phyloP scores from a whole-genome alignment of 2,329 filamentous ascomycete genomes.

The Aspergillus sp. region DNA sequence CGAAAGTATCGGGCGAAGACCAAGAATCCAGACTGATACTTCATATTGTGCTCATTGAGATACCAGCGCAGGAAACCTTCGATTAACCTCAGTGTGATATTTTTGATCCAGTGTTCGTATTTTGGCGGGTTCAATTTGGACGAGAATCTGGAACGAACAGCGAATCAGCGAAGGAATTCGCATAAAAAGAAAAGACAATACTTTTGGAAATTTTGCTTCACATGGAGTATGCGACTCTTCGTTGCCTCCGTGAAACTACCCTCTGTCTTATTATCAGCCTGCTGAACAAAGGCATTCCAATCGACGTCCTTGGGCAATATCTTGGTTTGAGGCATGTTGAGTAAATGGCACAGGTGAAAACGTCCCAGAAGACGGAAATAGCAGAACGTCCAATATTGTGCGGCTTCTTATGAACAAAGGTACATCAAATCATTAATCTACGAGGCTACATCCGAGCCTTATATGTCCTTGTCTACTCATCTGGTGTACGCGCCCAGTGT shows the following conservation, averaged over 20 bases:
- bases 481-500: slow-evolving; percentile 2
- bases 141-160: slow-evolving; percentile 5
- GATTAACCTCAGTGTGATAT: slow-evolving; percentile 2
- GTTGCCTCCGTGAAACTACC: slow-evolving; percentile 4
- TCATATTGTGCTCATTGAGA: too few species aligned
- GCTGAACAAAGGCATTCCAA: slow-evolving; percentile 10
- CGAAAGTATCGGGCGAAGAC: too few species aligned
- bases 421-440: not conserved
- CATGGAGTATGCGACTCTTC: not conserved
- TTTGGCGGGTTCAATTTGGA: not conserved
- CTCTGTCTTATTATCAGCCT: slow-evolving; percentile 5
- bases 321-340: not conserved
- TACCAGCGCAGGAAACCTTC: not conserved
- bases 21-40: not conserved
- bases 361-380: not conserved
- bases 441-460: not conserved
- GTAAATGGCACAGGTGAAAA: not conserved
- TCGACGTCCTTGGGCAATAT: slow-evolving; percentile 3
- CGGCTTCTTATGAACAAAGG: not conserved
- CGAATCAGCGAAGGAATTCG: not conserved
- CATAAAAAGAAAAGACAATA: not conserved
- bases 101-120: too few species aligned
- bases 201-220: slow-evolving; percentile 7
- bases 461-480: slow-evolving; percentile 1
- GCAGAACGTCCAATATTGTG: not conserved